Conservation (phyloP, 345 rosid species). For the Durio zibethinus region DNA sequence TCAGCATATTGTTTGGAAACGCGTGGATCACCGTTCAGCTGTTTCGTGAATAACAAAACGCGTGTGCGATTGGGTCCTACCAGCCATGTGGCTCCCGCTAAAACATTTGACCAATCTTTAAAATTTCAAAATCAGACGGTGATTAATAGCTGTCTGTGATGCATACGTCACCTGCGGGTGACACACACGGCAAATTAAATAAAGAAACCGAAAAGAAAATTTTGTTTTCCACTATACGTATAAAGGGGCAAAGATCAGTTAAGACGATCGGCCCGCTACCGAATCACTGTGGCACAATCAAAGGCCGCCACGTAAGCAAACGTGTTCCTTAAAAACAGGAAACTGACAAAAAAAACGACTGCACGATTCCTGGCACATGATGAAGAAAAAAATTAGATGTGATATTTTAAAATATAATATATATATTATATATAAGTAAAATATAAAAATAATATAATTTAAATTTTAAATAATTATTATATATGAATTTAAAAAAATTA, state of each 20-base stretch:
- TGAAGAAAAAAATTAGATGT: no score
- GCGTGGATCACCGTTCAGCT: conserved; percentile 33
- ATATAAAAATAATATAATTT: no score
- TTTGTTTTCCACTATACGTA: neutral
- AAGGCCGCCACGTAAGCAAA: conserved; percentile 1
- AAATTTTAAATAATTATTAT: no score
- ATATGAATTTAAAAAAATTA: no score
- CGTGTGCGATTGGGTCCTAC: conserved; percentile 17
- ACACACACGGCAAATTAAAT: neutral
- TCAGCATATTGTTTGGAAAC: no score
- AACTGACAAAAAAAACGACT: neutral
- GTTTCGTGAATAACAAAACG: conserved; percentile 12
- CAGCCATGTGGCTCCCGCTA: neutral
- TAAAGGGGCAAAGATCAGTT: conserved; percentile 17
- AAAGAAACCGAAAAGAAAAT: neutral
- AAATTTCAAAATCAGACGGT: conserved; percentile 5
- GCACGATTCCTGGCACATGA: neutral
- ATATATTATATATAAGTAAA: no score
- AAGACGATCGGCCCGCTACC: neutral
- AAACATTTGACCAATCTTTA: conserved; percentile 6
- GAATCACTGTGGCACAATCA: conserved; percentile 5
- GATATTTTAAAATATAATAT: no score
- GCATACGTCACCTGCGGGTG: conserved; percentile 24
- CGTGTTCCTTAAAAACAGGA: neutral
- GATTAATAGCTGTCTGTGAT: conserved; percentile 12